Conservation (phyloP, 768 basidiomycete genomes). For the Rubroboletus pulcherrimus region DNA sequence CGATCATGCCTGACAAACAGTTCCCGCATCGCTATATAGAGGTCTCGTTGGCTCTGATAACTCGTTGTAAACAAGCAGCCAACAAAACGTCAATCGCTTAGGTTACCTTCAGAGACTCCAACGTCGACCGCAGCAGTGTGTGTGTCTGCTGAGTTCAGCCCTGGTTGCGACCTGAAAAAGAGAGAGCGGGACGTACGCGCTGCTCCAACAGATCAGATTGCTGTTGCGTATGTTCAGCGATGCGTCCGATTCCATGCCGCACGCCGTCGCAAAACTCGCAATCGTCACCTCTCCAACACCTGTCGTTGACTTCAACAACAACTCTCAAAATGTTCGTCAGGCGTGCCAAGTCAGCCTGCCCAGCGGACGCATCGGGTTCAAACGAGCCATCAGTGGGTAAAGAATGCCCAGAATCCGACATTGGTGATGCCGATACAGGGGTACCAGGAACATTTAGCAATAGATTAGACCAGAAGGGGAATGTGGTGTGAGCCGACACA, state of each 20-base stretch:
- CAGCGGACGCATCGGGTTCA: slow-evolving; percentile 29
- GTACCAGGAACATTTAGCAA: slow-evolving; percentile 33
- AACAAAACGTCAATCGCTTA: background rate
- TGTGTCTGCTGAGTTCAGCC: slow-evolving; percentile 47
- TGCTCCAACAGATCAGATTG: slow-evolving; percentile 73
- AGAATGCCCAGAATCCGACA: slow-evolving; percentile 13
- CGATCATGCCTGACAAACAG: slow-evolving; percentile 84
- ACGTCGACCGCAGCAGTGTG: slow-evolving; percentile 57
- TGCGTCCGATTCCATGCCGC: slow-evolving; percentile 60
- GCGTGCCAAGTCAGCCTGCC: slow-evolving; percentile 79
- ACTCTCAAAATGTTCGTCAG: slow-evolving; percentile 79
- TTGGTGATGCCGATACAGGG: slow-evolving; percentile 17
- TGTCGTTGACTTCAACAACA: slow-evolving; percentile 72
- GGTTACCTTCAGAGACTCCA: slow-evolving; percentile 73
- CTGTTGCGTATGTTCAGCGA: slow-evolving; percentile 63
- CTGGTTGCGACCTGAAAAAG: background rate
- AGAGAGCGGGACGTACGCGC: slow-evolving; percentile 46
- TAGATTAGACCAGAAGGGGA: slow-evolving; percentile 44
- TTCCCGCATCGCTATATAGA: slow-evolving; percentile 85
- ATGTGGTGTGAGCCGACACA: slow-evolving; percentile 67
- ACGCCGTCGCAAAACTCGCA: slow-evolving; percentile 82
- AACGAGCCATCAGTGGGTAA: slow-evolving; percentile 11
- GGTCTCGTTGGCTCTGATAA: slow-evolving; percentile 68
- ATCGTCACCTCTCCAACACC: slow-evolving; percentile 80
- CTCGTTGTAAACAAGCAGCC: slow-evolving; percentile 8